These are phyloP conservation scores for Puccinia coronata DNA, from an alignment of 1,284 basidiomycete species.

Conservation along the genomic window DNA sequence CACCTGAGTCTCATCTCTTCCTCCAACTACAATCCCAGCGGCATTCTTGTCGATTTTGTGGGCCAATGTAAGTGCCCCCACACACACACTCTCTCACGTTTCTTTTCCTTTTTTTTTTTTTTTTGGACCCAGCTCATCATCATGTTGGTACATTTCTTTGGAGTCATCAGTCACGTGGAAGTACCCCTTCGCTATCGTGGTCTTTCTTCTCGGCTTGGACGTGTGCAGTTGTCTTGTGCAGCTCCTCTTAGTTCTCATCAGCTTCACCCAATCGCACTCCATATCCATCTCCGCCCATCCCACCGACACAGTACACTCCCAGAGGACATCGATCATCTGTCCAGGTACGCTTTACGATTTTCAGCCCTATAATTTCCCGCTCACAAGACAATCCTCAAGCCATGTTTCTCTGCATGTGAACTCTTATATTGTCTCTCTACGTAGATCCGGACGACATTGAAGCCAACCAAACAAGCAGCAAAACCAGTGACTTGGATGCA, in stretches of 20 bases:
- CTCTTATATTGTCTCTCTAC: too few species aligned
- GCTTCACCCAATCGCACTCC: slow-evolving; percentile 28
- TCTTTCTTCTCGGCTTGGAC: slow-evolving; percentile 16
- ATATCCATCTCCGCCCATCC: slow-evolving; percentile 4
- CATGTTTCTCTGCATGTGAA: too few species aligned
- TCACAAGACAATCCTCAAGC: too few species aligned
- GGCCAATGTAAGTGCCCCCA: slow-evolving; percentile 14
- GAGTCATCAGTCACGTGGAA: slow-evolving; percentile 8
- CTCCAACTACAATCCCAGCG: slow-evolving; percentile 9
- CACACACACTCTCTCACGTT: not conserved
- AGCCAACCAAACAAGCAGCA: not conserved
- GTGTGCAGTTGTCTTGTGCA: slow-evolving; percentile 22
- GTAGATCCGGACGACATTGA: slow-evolving; percentile 8
- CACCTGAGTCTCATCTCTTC: slow-evolving; percentile 16
- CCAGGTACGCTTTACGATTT: slow-evolving; percentile 13
- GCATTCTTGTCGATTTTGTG: slow-evolving; percentile 35
- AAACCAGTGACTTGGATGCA: not conserved
- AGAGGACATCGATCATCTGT: not conserved
- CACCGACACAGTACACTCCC: not conserved
- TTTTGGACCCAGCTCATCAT: not conserved
- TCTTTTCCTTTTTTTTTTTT: not conserved
- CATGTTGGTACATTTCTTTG: not conserved
- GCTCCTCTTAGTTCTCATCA: slow-evolving; percentile 9
- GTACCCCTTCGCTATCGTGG: not conserved
- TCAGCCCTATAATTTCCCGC: too few species aligned